Percentiles rank a stretch among this genome's conserved stretches.
phyloP scores from a whole-genome alignment of 495 filamentous ascomycete species.

The Trichodelitschia bisporula region DNA sequence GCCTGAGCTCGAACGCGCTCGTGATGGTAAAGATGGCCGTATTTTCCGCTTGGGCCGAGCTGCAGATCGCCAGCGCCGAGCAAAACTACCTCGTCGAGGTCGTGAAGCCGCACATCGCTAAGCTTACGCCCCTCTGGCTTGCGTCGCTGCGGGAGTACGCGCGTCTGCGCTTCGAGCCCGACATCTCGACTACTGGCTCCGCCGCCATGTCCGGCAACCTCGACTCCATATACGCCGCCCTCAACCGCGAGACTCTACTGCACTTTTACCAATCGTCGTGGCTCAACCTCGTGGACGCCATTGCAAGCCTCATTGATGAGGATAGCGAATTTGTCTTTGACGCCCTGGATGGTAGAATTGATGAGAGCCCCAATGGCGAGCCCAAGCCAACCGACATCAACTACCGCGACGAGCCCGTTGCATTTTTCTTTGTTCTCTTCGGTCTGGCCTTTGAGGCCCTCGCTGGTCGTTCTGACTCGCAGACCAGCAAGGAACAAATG shows the following conservation, averaged over 20 bases:
- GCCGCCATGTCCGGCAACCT: conserved; percentile 49
- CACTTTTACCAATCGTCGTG: conserved; percentile 96
- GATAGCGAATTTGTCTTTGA: conserved; percentile 96
- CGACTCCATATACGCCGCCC: conserved; percentile 74
- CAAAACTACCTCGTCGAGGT: conserved; percentile 76
- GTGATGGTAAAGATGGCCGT: conserved; percentile 97
- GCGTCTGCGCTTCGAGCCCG: conserved; percentile 79
- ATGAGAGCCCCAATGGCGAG: conserved; percentile 15
- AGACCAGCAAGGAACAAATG: conserved; percentile 54
- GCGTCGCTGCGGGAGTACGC: conserved; percentile 86
- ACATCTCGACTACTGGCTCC: conserved; percentile 72
- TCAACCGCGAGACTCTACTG: conserved; percentile 82
- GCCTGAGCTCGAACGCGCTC: conserved; percentile 82
- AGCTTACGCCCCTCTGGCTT: conserved; percentile 78
- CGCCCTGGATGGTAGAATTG: conserved; percentile 61
- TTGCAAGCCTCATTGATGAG: conserved; percentile 89
- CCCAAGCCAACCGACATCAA: conserved; percentile 50
- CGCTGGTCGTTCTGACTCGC: conserved; percentile 49
- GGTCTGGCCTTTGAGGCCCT: conserved; percentile 91
- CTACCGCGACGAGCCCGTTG: conserved; percentile 91
- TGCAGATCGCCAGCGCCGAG: conserved; percentile 88
- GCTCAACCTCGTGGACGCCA: conserved; percentile 90
- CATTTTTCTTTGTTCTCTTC: conserved; percentile 97
- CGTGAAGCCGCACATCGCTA: conserved; percentile 70
- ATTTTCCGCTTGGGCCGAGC: conserved; percentile 94